Base-by-base conservation (phyloP, 164 flowering plant species). In the Sextonia rubra region DNA sequence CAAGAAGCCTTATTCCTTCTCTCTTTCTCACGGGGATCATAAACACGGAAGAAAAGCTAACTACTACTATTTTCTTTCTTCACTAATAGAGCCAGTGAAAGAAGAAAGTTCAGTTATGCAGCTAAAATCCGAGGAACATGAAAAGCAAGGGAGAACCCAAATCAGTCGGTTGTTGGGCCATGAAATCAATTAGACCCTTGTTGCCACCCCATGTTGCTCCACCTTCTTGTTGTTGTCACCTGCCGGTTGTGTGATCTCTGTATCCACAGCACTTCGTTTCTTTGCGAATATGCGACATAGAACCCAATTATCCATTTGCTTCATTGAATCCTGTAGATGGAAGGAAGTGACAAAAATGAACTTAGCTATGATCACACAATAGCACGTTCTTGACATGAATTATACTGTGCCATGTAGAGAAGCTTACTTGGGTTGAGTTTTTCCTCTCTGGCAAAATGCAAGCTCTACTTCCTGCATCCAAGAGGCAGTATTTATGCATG, bases 401-500 rank as follows among this genome's bases (percentile, higher is more conserved):
- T 20, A 69, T 17, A 27, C 15, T 12, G 32, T 17, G 14, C 58
- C 17, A 52, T 15, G 3, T 9, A 64, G 24, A 15, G 65, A 32
- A 64, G 26, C 82, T 66, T 69, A 79, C 81, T 76, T 80, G 83
- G 69, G 56, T 52, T 61, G 83, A 24, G 71, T 69, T 68, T 12
- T 74, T 74, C 70, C 70, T 66, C 56, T 71, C 60, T 47, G 66
- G 62, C 3, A 58, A 71, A 32, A 47, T 24, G 69, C 66, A 60
- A 56, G 78, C 44, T 17, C 68, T 6, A 56, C 73, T 52, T 18
- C 49, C 24, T 12, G 73, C 61, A 24, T 75, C 78, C 1, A 78
- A 68, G 8, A 78, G 75, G 2, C 81, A 76, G 47, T 78, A 78
- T 64, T 78, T 78, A 20, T 78, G 81, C 81, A 78, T 75, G 30